A percentile compares a stretch with the other conserved stretches of the same genome.
These are phyloP conservation scores for Pseudocercospora fuligena DNA, from an alignment of 2,329 filamentous ascomycete genomes.

Conservation along the genomic window DNA sequence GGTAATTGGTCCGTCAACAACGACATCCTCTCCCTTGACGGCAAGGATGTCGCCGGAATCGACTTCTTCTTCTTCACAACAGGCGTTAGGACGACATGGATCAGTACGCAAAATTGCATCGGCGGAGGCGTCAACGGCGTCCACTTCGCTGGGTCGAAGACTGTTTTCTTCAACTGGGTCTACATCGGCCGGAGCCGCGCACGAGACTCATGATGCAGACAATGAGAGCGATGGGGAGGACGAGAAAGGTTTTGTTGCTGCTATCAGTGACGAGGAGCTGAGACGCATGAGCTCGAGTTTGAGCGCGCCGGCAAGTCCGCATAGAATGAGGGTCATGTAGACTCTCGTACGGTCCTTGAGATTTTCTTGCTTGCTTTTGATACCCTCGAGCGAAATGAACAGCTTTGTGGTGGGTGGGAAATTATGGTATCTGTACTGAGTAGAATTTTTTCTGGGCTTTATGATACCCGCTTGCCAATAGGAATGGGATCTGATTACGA, in stretches of 20 bases:
- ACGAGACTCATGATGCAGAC: background rate
- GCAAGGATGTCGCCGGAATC: background rate
- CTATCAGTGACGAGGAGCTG: conserved; percentile 28
- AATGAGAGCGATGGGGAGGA: conserved; percentile 19
- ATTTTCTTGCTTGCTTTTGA: conserved; percentile 4
- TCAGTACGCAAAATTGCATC: conserved; percentile 15
- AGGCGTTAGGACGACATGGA: background rate
- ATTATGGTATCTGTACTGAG: background rate
- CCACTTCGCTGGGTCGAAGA: background rate
- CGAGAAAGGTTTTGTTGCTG: conserved; percentile 26
- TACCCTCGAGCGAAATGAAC: background rate
- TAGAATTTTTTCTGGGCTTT: background rate
- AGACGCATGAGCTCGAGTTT: conserved; percentile 26
- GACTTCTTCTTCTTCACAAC: conserved; percentile 1
- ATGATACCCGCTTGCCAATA: background rate
- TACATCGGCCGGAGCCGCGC: background rate
- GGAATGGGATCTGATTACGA: background rate
- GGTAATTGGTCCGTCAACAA: conserved; percentile 26
- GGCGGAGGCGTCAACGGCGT: conserved; percentile 16
- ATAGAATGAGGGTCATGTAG: conserved; percentile 4
- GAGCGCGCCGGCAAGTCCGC: conserved; percentile 12
- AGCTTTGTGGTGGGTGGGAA: background rate
- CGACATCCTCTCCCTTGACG: conserved; percentile 5
- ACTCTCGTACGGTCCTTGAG: background rate
- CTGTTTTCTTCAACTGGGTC: background rate